Base-by-base conservation (phyloP, 345 rosid genomes). In the Laguncularia racemosa region DNA sequence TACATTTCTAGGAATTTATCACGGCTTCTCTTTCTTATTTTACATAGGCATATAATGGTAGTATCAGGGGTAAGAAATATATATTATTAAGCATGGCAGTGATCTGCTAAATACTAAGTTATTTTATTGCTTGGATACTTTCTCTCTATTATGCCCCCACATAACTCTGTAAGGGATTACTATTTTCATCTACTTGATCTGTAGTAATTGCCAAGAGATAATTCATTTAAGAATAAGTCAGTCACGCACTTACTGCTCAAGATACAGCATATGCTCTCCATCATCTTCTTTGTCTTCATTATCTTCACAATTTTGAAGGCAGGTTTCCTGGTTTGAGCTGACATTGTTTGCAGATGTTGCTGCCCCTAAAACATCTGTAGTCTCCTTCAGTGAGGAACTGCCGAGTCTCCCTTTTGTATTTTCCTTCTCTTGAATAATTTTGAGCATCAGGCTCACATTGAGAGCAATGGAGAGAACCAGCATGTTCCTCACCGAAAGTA, bases 381-480 rank as follows among this genome's bases (percentile, higher is more conserved):
- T 60, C 53, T 61, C 55, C 67, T 59, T 55, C 59, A 58, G 6
- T 14, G 60, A 61, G 40, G 48, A 16, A 43, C 63, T 47, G 51
- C 19, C 16, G 53, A 51, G 53, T 56, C 53, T 18, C 60, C 52
- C 56, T 18, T 50, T 52, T 12, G 23, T 13, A n/a, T 46, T 52
- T 15, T 58, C 57, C 48, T 52, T 55, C 20, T 65, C 73, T 55
- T 62, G 60, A 48, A 81, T 48, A 16, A 71, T 57, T 76, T 64
- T 82, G 48, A 83, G 67, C 65, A 91, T 51, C 60, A 91, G 71
- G 56, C 84, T 77, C 47, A 72, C 73, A 61, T 91, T 91, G 40
- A 88, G 53, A 15, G 96, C 95, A 33, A 86, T 14, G 14, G 98
- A 88, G 46, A 88, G 66, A 47, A 75, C 73, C 64, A 91, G 65